Evolutionary conservation across 257 asterid genomes (phyloP), one percentile per base, ranked within the genome.

Genomic region (Nicotiana tomentosiformis): DNA sequence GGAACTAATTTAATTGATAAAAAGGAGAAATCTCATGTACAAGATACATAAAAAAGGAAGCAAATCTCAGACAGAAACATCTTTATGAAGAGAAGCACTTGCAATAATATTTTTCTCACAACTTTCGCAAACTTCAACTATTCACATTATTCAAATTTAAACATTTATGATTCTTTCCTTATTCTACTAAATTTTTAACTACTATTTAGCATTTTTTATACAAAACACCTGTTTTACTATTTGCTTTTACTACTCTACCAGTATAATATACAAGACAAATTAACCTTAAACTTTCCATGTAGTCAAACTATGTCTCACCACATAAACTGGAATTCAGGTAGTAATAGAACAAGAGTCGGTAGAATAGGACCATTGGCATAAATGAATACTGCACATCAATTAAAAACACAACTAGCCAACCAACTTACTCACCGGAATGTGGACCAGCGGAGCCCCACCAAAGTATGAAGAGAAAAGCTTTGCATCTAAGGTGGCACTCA

Each of bases 401-500:
- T 76, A 60, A 51, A 29, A 76, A 76, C 29, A 26, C 39, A 80
- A 14, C 10, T 12, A 57, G 15, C 76, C 65, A 53, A 26, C 78
- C n/a, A 55, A 82, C 82, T 66, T 35, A 88, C 96, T 85, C 81
- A 94, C 99, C 79, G 92, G 96, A 83, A 96, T 91, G 85, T 90
- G 95, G 84, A 96, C 88, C 84, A 77, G 5, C 66, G 97, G 97
- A 77, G 93, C 97, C 82, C 98, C 93, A 83, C 84, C 85, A 85
- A 94, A 94, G 89, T 96, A 96, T 77, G 97, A 90, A 10, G 98
- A 94, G 92, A 96, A 96, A 83, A 93, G 95, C 86, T 92, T 89
- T 53, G 97, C 95, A 85, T 96, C 97, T 89, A 96, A 85, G 70
- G 99, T 94, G 85, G 99, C 99, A 90, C 99, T 96, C 99, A 96